These are phyloP conservation scores for Cryphonectria japonica DNA, from an alignment of 2,329 filamentous ascomycete genomes.

Conservation along the genomic window DNA sequence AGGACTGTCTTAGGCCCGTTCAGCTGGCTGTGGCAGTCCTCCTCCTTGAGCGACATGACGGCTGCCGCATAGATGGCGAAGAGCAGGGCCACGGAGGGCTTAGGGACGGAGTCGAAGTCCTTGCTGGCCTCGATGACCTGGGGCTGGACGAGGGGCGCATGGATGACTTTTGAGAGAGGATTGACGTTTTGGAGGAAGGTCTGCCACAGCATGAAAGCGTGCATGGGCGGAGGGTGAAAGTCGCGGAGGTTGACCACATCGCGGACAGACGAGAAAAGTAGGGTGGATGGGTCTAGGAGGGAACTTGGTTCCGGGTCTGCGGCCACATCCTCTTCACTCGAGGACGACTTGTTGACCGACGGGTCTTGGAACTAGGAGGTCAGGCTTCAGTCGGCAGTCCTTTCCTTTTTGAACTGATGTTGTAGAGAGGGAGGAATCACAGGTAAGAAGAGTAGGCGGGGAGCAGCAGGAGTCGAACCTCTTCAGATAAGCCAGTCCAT, in stretches of 20 bases:
- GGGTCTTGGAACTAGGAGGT: slow-evolving; percentile 31
- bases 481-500: slow-evolving; percentile 33
- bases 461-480: slow-evolving; percentile 23
- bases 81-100: slow-evolving; percentile 25
- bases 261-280: slow-evolving; percentile 29
- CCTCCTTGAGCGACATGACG: slow-evolving; percentile 29
- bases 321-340: slow-evolving; percentile 23
- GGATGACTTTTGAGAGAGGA: slow-evolving; percentile 55
- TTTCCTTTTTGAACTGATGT: not conserved
- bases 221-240: slow-evolving; percentile 42
- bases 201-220: slow-evolving; percentile 49
- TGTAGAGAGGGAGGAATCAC: not conserved
- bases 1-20: slow-evolving; percentile 22
- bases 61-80: slow-evolving; percentile 30
- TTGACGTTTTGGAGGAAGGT: slow-evolving; percentile 56
- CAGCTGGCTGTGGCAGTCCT: slow-evolving; percentile 26
- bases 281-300: slow-evolving; percentile 47
- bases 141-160: slow-evolving; percentile 50
- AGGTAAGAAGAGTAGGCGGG: not conserved
- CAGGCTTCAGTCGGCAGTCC: slow-evolving; percentile 13
- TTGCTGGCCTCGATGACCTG: slow-evolving; percentile 32
- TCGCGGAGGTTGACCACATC: slow-evolving; percentile 28
- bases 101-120: slow-evolving; percentile 27
- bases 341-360: slow-evolving; percentile 27
- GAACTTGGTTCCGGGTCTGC: slow-evolving; percentile 48